phyloP scores from a whole-genome alignment of 495 filamentous ascomycete genomes.

The Hyaloscypha bicolor region DNA sequence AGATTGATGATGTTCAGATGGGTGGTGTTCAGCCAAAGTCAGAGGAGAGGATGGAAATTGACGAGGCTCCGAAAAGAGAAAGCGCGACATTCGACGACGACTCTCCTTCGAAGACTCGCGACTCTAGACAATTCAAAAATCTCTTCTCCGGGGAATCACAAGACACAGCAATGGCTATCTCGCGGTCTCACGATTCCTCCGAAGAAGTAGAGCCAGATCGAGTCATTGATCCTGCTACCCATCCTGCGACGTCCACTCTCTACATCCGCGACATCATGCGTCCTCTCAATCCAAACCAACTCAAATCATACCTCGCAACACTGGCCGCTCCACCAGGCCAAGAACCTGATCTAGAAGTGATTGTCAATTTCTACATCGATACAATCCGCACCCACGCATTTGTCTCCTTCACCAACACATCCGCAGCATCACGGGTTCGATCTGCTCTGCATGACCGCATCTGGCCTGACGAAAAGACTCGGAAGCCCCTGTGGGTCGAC shows the following conservation, averaged over 20 bases:
- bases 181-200: slow-evolving; percentile 11
- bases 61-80: slow-evolving; percentile 4
- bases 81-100: slow-evolving; percentile 4
- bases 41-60: slow-evolving; percentile 15
- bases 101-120: slow-evolving; percentile 23
- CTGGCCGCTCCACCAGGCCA: slow-evolving; percentile 63
- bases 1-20: background rate
- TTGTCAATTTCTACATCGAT: slow-evolving; percentile 78
- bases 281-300: slow-evolving; percentile 65
- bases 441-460: slow-evolving; percentile 72
- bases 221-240: slow-evolving; percentile 66
- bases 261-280: slow-evolving; percentile 94
- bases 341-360: slow-evolving; percentile 49
- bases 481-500: slow-evolving; percentile 86
- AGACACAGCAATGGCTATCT: slow-evolving; percentile 4
- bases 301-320: slow-evolving; percentile 67
- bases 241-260: slow-evolving; percentile 80
- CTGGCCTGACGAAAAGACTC: slow-evolving; percentile 85
- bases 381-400: slow-evolving; percentile 87
- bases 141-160: slow-evolving; percentile 45
- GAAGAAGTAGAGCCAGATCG: slow-evolving; percentile 28
- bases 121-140: slow-evolving; percentile 54
- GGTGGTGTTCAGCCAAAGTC: background rate
- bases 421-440: slow-evolving; percentile 78
- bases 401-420: slow-evolving; percentile 64